Conservation (phyloP, 345 rosid species). For the Cochlearia excelsa region DNA sequence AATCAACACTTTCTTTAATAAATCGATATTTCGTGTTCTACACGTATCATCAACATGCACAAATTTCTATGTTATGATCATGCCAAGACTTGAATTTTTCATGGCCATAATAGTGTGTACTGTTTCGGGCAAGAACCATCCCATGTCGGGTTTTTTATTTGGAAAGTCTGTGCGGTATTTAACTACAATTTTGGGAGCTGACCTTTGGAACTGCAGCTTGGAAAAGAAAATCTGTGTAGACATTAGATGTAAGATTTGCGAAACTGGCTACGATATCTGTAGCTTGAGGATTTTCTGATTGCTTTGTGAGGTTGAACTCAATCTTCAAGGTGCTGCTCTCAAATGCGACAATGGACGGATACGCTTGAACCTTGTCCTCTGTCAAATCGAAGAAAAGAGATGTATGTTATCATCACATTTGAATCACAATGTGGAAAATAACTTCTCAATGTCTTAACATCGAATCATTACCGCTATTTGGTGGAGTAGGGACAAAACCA, state of each 20-base stretch:
- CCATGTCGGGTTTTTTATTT: neutral
- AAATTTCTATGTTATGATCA: no score
- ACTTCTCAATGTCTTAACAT: slow-evolving; percentile 10
- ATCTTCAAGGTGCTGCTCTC: slow-evolving; percentile 78
- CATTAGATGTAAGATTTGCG: slow-evolving; percentile 59
- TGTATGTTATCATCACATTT: slow-evolving; percentile 13
- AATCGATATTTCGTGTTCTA: no score
- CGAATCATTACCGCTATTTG: slow-evolving; percentile 50
- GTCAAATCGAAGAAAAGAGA: slow-evolving; percentile 30
- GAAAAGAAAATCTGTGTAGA: slow-evolving; percentile 76
- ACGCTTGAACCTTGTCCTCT: slow-evolving; percentile 61
- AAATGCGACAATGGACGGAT: slow-evolving; percentile 72
- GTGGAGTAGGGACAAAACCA: slow-evolving; percentile 59
- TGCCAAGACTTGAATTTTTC: slow-evolving; percentile 2
- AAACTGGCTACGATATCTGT: slow-evolving; percentile 64
- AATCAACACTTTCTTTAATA: no score
- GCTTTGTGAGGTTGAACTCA: slow-evolving; percentile 71
- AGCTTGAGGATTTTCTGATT: slow-evolving; percentile 57
- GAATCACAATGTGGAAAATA: neutral
- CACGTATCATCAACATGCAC: no score
- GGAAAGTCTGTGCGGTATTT: neutral
- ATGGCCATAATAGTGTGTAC: neutral
- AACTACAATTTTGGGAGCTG: slow-evolving; percentile 29
- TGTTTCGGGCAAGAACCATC: slow-evolving; percentile 2
- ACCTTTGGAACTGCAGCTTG: slow-evolving; percentile 99